Evolutionary conservation across 176 grass and related monocot species (phyloP), one percentile per base, ranked within the genome.

Genomic region (Aegilops longissima): DNA sequence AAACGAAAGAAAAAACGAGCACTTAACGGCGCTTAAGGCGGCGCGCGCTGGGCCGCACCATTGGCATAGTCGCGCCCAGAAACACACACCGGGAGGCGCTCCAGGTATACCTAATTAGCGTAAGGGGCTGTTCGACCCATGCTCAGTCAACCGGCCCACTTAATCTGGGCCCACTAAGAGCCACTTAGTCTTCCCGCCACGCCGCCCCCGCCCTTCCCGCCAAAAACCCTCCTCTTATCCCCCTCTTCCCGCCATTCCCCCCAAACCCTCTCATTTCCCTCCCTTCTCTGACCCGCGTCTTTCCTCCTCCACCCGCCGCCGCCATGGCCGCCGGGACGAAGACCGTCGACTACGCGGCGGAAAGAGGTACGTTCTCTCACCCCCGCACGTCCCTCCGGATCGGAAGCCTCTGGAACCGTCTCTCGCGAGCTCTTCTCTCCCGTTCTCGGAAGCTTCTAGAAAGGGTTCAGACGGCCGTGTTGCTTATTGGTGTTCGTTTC

Each of bases 271-370:
- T 20, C 45, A 42, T 65, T 34, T 25, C 47, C 34, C 42, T 16
- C 33, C 42, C 3, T 30, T 14, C 3, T n/a, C 12, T 25, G 6
- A 0, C 24, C 42, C 45, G 47, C 23, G 9, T 13, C 59, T n/a
- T 13, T 20, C 18, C 23, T 40, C 61, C 66, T 34, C 31, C 35
- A 58, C 30, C 62, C 52, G 62, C 77, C 65, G n/a, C 25, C 51
- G 33, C 82, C 80, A 52, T 54, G 61, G 74, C 40, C 63, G 77
- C 83, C 66, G 65, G 80, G 74, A 94, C 87, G 87, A 94, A 94
- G 92, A 87, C 58, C 35, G 58, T 84, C 9, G 89, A 94, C 76
- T 96, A 93, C 85, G 81, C 49, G 23, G 77, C 85, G 17, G 97
- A 99, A 59, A 93, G 80, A 97, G 97, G 97, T 97, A 93, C 33